Evolutionary conservation across 2,329 filamentous ascomycete genomes (phyloP), one percentile per base, ranked within the genome.

Genomic region (Fusarium luffae): DNA sequence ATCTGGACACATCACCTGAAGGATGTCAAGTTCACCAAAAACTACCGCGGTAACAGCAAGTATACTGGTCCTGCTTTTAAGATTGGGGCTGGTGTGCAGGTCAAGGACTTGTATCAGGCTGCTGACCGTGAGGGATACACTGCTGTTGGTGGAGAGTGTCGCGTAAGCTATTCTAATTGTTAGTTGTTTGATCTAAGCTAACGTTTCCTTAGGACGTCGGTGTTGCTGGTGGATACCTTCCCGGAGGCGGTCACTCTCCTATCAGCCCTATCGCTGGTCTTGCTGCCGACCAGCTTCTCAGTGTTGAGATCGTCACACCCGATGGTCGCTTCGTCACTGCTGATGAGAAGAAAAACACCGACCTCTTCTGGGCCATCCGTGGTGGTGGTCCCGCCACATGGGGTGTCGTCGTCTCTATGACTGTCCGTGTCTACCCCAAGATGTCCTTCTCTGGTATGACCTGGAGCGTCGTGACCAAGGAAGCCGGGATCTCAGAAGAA

Each of bases 281-380:
- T 2, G 86, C 78, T 16, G 87, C 87, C 0, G 89, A 91, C 69
- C 85, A 91, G 58, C 82, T 85, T 1, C 79, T 91, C 2, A 81
- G 84, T 55, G 85, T 79, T 62, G 82, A 88, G 56, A 85, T 89
- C 0, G 82, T 90, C 18, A 85, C 83, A 4, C 84, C 82, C 0
- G 74, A 75, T 18, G 87, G 88, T 1, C 63, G 79, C 16, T 74
- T 84, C 30, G 66, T 89, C 4, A 83, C 76, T 7, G 86, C 86
- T 1, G 42, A 65, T 0, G 54, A 71, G 55, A 64, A 77, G 4
- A 64, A 82, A 12, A 85, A 89, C 61, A 59, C 79, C 0, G 88
- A 90, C 54, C 80, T 91, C 4, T 90, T 87, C 78, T 91, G 87
- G 87, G 89, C 88, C 10, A 76, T 89, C 1, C 80, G 81, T 37